Base-by-base conservation (phyloP, 148 eudicot genomes). In the Fagopyrum tataricum region DNA sequence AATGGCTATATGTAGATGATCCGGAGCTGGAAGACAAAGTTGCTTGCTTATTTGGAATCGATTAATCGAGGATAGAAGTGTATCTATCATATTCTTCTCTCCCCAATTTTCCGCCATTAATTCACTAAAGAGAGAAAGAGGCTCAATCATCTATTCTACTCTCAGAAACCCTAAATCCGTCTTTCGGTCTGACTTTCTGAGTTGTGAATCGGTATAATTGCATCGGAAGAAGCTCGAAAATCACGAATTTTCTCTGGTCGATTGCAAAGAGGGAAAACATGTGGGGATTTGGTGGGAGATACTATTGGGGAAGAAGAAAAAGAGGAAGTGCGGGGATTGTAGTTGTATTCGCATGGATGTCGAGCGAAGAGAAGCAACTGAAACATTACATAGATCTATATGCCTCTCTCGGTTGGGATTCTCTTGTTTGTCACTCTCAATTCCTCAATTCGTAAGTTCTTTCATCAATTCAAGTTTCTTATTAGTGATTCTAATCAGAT, bases 251-350 rank as follows among this genome's bases (percentile, higher is more conserved):
- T 55, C 12, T 12, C 39, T 23, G 66, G 39, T 59, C 39, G 15
- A 59, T 59, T 59, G 12, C 39, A 40, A 7, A 18, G 20, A 39
- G 24, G 43, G 24, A 71, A 84, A 31, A 72, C 77, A 94, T 91
- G 98, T 94, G 96, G 98, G 97, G 97, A 55, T 84, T 85, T 77
- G 97, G 98, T n/a, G 98, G 98, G 48, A 86, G 82, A 71, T 82
- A 82, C 74, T 91, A 94, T 75, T 94, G 98, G 98, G 92, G 96
- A 55, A 93, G 90, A 52, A 43, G 52, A 43, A 24, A 70, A 10
- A 43, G 51, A 18, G 76, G 76, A 59, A 56, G 49, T 52, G 84
- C 83, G 76, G 98, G 98, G 13, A 85, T 91, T 13, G 90, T 94
- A 70, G 91, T 94, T 76, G 79, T 88, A 15, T 94, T 89, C 42